Evolutionary conservation across 169 alveolate genomes (phyloP).

Genomic region (Eimeria acervulina): DNA sequence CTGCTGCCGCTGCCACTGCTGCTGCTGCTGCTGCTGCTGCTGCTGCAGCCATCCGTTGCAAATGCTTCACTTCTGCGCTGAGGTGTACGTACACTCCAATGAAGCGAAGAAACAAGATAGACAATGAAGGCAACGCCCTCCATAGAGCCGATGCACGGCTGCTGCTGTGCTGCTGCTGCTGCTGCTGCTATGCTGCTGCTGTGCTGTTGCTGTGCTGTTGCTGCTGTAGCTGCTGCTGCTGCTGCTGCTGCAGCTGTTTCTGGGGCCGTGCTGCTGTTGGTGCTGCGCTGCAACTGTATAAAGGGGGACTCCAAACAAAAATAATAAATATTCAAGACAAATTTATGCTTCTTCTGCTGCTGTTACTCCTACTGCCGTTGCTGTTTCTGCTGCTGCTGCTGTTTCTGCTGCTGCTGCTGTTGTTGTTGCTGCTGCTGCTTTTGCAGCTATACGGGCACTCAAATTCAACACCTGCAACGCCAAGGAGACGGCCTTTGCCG

Average conservation of each 20-base stretch:
- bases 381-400: background rate
- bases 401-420: background rate
- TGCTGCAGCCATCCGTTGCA: too few relatives aligned
- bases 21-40: background rate
- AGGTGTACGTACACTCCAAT: background rate
- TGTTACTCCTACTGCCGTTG: background rate
- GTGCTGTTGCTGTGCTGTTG: slow-evolving; percentile 43
- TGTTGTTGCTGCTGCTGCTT: slow-evolving; percentile 38
- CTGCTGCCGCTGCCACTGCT: slow-evolving; percentile 20
- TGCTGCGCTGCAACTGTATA: background rate
- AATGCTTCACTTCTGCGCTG: background rate
- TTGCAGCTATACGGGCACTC: background rate
- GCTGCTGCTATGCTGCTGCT: slow-evolving; percentile 21
- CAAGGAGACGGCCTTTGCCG: background rate
- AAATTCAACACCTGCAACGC: background rate
- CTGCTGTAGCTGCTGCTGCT: background rate
- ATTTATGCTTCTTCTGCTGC: slow-evolving; percentile 10
- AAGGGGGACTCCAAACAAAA: background rate
- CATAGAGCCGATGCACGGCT: background rate
- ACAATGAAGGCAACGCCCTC: background rate
- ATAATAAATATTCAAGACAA: background rate
- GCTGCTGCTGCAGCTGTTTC: slow-evolving; percentile 31
- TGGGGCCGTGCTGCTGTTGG: background rate
- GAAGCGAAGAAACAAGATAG: background rate
- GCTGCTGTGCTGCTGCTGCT: slow-evolving; percentile 31